These are phyloP conservation scores for Trichoderma citrinoviride DNA, from an alignment of 2,329 filamentous ascomycete species.

Conservation along the genomic window DNA sequence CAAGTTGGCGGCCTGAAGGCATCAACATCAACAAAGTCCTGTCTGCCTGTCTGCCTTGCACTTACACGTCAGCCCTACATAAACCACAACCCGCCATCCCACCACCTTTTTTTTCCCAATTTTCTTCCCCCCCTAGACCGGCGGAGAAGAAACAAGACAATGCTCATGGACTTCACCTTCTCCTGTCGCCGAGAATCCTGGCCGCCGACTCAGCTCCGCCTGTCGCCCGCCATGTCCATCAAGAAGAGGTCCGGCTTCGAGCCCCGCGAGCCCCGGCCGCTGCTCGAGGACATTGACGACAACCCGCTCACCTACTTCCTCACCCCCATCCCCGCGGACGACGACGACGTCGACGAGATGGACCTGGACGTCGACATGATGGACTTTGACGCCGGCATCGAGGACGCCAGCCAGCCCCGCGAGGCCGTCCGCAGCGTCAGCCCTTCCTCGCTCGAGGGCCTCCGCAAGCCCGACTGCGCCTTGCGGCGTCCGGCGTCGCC, in stretches of 20 bases:
- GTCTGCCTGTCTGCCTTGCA: constrained; percentile 5
- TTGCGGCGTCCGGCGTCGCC: constrained; percentile 34
- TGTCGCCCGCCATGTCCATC: constrained; percentile 42
- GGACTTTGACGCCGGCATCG: constrained; percentile 58
- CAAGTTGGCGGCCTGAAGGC: constrained; percentile 2
- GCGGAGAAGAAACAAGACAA: constrained; percentile 22
- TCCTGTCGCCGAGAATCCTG: constrained; percentile 47
- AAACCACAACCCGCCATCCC: background rate
- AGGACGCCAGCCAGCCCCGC: constrained; percentile 45
- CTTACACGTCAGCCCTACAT: background rate
- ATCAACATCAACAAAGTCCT: background rate
- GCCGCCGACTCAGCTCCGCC: constrained; percentile 51
- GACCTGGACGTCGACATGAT: constrained; percentile 45
- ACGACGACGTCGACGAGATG: constrained; percentile 42
- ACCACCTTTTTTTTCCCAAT: background rate
- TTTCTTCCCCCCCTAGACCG: no score
- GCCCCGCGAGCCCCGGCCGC: constrained; percentile 41
- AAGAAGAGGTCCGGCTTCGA: constrained; percentile 35
- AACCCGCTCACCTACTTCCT: constrained; percentile 58
- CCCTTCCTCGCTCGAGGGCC: constrained; percentile 54
- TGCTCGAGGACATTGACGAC: constrained; percentile 50
- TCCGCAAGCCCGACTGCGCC: constrained; percentile 41
- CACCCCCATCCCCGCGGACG: constrained; percentile 47
- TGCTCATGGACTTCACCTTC: constrained; percentile 37
- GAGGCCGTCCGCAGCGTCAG: constrained; percentile 54